These are phyloP conservation scores for Tylopilus orsonianus DNA, from an alignment of 1,284 basidiomycete species.

Conservation along the genomic window DNA sequence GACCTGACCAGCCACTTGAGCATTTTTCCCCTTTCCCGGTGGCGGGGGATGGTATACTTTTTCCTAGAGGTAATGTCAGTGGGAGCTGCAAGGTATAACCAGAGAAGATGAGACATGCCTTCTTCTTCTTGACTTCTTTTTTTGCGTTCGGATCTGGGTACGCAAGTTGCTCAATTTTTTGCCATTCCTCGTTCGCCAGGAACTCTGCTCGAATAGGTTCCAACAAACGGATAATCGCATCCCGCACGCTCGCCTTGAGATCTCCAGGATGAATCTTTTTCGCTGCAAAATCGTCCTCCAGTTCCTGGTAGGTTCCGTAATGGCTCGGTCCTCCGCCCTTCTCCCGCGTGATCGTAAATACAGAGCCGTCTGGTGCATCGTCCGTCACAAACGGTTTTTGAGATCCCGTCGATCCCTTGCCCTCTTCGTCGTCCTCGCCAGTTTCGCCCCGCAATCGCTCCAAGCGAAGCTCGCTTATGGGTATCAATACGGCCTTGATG, in stretches of 20 bases:
- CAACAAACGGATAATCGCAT: slow-evolving; percentile 76
- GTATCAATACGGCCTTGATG: slow-evolving; percentile 86
- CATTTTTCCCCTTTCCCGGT: slow-evolving; percentile 69
- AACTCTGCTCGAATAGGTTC: slow-evolving; percentile 83
- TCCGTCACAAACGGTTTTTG: slow-evolving; percentile 62
- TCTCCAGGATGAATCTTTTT: slow-evolving; percentile 89
- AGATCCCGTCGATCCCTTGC: slow-evolving; percentile 36
- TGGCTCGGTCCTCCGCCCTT: slow-evolving; percentile 82
- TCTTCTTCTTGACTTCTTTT: slow-evolving; percentile 65
- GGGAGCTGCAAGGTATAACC: neutral
- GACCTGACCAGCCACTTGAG: slow-evolving; percentile 18
- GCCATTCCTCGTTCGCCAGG: slow-evolving; percentile 78
- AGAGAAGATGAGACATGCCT: slow-evolving; percentile 33
- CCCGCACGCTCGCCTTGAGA: slow-evolving; percentile 82
- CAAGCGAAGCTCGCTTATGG: slow-evolving; percentile 75
- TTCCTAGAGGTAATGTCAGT: slow-evolving; percentile 42
- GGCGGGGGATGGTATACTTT: slow-evolving; percentile 80
- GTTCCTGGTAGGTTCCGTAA: slow-evolving; percentile 64
- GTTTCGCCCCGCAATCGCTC: slow-evolving; percentile 50
- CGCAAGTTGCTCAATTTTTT: slow-evolving; percentile 74
- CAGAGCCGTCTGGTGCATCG: slow-evolving; percentile 77
- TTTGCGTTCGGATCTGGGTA: slow-evolving; percentile 80
- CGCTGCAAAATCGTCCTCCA: slow-evolving; percentile 78
- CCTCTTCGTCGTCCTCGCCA: slow-evolving; percentile 40
- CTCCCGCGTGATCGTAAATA: slow-evolving; percentile 79